phyloP scores from a whole-genome alignment of 768 basidiomycete genomes.

The Rhizopogon salebrosus region DNA sequence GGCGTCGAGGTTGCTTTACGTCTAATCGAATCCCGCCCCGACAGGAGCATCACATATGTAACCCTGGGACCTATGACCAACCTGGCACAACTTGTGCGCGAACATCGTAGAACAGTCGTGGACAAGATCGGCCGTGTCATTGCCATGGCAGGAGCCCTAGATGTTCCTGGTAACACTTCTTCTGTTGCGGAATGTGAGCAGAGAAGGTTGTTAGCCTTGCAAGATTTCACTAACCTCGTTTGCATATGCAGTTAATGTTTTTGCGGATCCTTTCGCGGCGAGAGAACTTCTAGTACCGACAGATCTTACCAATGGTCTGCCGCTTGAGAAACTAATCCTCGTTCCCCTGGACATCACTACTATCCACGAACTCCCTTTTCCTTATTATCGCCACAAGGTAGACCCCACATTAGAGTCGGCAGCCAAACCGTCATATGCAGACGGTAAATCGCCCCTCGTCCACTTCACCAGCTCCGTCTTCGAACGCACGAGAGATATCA shows the following conservation, averaged over 20 bases:
- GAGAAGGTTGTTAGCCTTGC: constrained; percentile 1
- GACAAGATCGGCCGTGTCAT: constrained; percentile 68
- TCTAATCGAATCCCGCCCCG: constrained; percentile 45
- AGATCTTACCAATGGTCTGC: constrained; percentile 39
- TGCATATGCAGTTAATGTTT: constrained; percentile 63
- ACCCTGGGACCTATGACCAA: constrained; percentile 78
- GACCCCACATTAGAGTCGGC: constrained; percentile 58
- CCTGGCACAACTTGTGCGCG: constrained; percentile 59
- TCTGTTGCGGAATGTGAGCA: constrained; percentile 79
- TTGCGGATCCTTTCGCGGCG: constrained; percentile 84
- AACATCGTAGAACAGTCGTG: constrained; percentile 47
- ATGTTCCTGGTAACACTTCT: constrained; percentile 84
- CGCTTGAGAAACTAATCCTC: constrained; percentile 62
- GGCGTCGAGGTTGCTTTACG: constrained; percentile 51
- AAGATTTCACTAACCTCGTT: neutral
- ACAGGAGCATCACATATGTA: constrained; percentile 62
- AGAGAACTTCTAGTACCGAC: constrained; percentile 53
- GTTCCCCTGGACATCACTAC: constrained; percentile 83
- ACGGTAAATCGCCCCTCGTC: constrained; percentile 51
- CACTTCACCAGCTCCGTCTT: constrained; percentile 82
- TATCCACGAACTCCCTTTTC: constrained; percentile 72
- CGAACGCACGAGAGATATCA: constrained; percentile 67
- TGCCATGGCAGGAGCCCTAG: constrained; percentile 91
- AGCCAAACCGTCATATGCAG: constrained; percentile 38
- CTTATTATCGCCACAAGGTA: constrained; percentile 49